Evolutionary conservation across 495 filamentous ascomycete genomes (phyloP), one percentile per base, ranked within the genome.

Genomic region (Trichoderma reesei): DNA sequence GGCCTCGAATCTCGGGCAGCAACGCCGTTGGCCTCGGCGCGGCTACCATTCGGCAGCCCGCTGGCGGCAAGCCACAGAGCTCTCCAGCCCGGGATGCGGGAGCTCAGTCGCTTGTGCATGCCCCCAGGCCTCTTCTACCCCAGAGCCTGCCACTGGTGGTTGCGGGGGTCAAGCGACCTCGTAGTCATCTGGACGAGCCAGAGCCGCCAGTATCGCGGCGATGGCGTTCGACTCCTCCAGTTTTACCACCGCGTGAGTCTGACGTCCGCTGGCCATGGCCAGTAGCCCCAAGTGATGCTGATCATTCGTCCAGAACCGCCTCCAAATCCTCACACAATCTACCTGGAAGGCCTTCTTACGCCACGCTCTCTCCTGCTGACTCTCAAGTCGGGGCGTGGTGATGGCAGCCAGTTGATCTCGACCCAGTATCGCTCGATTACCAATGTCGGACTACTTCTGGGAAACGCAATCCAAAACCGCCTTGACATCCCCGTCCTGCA

Each of bases 141-240:
- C 26, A 16, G 8, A 14, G 4, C 18, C 9, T 10, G 33, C 9
- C 26, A 3, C 11, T n/a, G 20, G 31, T 56, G 51, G 16, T 56
- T 16, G 26, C 51, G 51, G 51, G 51, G 13, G 51, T 33, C 51
- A 56, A 56, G 51, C 33, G 51, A n/a, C 51, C 51, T 56, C 51
- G 31, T 6, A 10, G 34, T 56, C 51, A 56, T 36, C 51, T 56
- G 20, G 6, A 56, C 26, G 26, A 56, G 3, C 26, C 51, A 34
- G 51, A 56, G 51, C 26, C 20, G 51, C 11, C 13, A 9, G 14
- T 3, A 3, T 26, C 9, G 31, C 20, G 26, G 51, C 51, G 11
- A 3, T 11, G 10, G 26, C 9, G 20, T 26, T 56, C 11, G 1
- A 56, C 1, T 6, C 51, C 51, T 31, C 51, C 51, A 4, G 0